Base-by-base conservation (phyloP, 2,329 filamentous ascomycete genomes). In the Paramyrothecium sp. region DNA sequence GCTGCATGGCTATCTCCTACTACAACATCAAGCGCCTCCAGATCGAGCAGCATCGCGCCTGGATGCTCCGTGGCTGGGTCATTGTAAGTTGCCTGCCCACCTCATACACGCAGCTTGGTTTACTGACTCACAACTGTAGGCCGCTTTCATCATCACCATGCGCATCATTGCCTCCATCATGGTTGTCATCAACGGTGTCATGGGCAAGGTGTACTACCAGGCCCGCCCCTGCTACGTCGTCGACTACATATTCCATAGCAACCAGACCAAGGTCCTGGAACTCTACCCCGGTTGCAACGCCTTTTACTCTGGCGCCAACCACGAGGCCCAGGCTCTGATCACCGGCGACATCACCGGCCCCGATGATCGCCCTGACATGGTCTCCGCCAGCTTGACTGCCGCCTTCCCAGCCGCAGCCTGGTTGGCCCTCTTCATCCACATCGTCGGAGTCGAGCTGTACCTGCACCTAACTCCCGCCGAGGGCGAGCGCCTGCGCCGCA, bases 11-110 rank as follows among this genome's bases (percentile, higher is more conserved):
- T 0, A 58, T 87, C 48, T 81, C 83, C 1, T 79, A 78, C 33
- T 73, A 80, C 65, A 86, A 86, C 60, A 80, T 88, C 67, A 86
- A 83, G 66, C 71, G 75, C 2, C 68, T 87, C 2, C 84, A 87
- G 64, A 83, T 89, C 52, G 83, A 87, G 33, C 80, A 87, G 63
- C 85, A 88, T 59, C 77, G 85, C 1, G 82, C 82, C 3, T 88
- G 84, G 85, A 88, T 88, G 85, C 63, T 88, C 30, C 69, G 85
- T 21, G 75, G 79, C 8, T 81, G 80, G 80, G 71, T 80, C 44
- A 79, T 79, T 59, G 75, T 80, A 59, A 56, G 74, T 67, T 11
- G 21, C 17, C 11, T 30, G 23, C n/a, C 55, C 56, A 17, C 7
- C 26, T 21, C 7, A 3, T 22, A 30, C 2, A 23, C 49, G 26